Evolutionary conservation across 306 rosid species (phyloP).

Genomic region (Inga laurina): DNA sequence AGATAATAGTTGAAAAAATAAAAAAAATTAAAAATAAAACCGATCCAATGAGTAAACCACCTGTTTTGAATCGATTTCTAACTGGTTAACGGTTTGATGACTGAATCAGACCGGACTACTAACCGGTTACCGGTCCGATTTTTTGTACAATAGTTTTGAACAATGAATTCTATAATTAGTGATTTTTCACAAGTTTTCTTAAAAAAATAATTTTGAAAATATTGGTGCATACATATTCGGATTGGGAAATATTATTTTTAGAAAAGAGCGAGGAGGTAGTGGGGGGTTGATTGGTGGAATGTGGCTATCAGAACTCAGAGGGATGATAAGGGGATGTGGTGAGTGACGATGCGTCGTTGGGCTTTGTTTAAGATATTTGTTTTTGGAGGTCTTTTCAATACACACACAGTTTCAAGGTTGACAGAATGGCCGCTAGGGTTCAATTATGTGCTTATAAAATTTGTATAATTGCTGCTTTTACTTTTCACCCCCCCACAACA

Average conservation of each 20-base stretch:
- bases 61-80: too few species aligned
- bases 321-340: constrained; percentile 20
- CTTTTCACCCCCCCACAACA: neutral
- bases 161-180: too few species aligned
- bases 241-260: too few species aligned
- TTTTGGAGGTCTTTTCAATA: neutral
- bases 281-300: constrained; percentile 25
- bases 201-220: too few species aligned
- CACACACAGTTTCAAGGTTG: neutral
- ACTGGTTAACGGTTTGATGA: too few species aligned
- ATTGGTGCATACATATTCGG: neutral
- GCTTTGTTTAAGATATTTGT: neutral
- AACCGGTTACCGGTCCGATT: too few species aligned
- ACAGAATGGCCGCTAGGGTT: neutral
- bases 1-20: too few species aligned
- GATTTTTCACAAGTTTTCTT: too few species aligned
- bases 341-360: neutral
- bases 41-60: too few species aligned
- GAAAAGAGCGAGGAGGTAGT: neutral
- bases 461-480: neutral
- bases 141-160: too few species aligned
- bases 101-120: too few species aligned
- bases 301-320: constrained; percentile 33
- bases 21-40: too few species aligned
- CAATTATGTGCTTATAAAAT: neutral